Evolutionary conservation across 352 stramenopile genomes (phyloP), one percentile per base, ranked within the genome.

Genomic region (Phytophthora pinifolia): DNA sequence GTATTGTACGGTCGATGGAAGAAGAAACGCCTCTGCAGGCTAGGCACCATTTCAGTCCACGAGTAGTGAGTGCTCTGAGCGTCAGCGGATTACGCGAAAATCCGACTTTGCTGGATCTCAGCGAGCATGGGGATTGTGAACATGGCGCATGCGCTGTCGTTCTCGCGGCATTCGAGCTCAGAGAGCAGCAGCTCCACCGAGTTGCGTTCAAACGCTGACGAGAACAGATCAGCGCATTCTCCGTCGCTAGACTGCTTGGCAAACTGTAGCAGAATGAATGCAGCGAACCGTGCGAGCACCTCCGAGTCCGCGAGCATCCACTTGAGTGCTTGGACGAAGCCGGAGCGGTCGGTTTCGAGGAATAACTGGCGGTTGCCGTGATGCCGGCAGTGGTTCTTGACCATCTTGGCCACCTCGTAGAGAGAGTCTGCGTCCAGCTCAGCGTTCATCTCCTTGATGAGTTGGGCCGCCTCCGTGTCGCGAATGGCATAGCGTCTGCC

Each of bases 341-440:
- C 59, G 8, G 70, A 53, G 22, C 65, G 75, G 17, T 79, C 61
- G 2, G 65, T 32, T 33, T 76, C 52, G 7, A 86, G 39, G 43
- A 91, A 88, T 15, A 86, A 44, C 30, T 73, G 69, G 54, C 79
- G 78, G 73, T 92, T 92, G 55, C 71, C 75, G 49, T 73, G 70
- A 77, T 88, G 73, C 25, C 81, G 71, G 62, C 79, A 89, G 50
- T 79, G 66, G 62, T 88, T 76, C 61, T 92, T 92, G 34, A 92
- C 52, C 46, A 50, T 58, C 54, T 82, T 83, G 20, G 73, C 62
- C 22, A 89, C 70, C 18, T 92, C 67, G 43, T 85, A 88, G 2
- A 89, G 62, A 30, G 76, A 69, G 17, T 92, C 77, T 0, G 44
- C 36, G 54, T 88, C 78, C 39, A 87, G 46, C 38, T 83, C 66